Conservation (phyloP, 2,329 filamentous ascomycete species). For the Claviceps lovelessii region DNA sequence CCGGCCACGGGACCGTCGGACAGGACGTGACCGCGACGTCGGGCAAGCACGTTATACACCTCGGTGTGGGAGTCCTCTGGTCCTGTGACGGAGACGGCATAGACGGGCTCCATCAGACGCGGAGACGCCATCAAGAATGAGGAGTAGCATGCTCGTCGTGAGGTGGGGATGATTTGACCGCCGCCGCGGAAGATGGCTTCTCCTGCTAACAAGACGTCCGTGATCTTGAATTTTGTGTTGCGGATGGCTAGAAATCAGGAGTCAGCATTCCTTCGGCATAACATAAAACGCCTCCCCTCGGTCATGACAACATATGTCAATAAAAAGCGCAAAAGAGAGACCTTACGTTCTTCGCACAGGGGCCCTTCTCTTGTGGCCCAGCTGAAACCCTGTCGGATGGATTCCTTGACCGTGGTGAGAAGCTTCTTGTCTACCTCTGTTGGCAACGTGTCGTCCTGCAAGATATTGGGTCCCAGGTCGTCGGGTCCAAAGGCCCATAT, state of each 20-base stretch:
- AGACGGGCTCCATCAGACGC: conserved; percentile 91
- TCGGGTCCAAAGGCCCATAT: conserved; percentile 99
- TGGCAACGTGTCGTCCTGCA: conserved; percentile 91
- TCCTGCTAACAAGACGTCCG: conserved; percentile 70
- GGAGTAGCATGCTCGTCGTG: conserved; percentile 82
- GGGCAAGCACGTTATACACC: conserved; percentile 81
- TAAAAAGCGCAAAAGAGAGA: too few species aligned
- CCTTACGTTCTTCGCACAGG: conserved; percentile 87
- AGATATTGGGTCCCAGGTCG: conserved; percentile 83
- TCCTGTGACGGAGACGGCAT: conserved; percentile 82
- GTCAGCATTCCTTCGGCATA: conserved; percentile 1
- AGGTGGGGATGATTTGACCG: conserved; percentile 93
- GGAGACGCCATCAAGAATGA: conserved; percentile 96
- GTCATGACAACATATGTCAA: too few species aligned
- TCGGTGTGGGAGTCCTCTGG: conserved; percentile 78
- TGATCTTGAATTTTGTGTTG: conserved; percentile 95
- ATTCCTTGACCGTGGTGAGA: conserved; percentile 75
- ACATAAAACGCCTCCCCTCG: too few species aligned
- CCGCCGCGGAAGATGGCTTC: conserved; percentile 92
- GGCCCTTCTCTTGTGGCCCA: conserved; percentile 95
- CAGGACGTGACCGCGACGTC: conserved; percentile 80
- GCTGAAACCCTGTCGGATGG: conserved; percentile 87
- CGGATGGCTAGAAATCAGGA: conserved; percentile 54
- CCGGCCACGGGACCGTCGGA: conserved; percentile 90
- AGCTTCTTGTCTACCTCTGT: conserved; percentile 85